Conservation (phyloP, 352 stramenopile genomes). For the Blastocystis sp. region DNA sequence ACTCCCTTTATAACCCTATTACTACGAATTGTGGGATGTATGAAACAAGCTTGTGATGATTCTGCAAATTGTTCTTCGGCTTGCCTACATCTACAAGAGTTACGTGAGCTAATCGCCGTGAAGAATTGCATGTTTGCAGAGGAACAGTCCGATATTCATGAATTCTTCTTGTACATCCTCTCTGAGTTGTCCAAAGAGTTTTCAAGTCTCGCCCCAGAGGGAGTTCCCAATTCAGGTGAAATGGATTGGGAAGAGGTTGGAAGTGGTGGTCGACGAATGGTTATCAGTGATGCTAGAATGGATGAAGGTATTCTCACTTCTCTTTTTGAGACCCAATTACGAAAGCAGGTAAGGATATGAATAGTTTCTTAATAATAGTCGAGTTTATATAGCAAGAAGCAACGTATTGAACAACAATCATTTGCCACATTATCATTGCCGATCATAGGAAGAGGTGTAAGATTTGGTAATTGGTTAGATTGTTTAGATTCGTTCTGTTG, state of each 20-base stretch:
- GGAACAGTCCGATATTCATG: slow-evolving; percentile 47
- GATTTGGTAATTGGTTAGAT: no score
- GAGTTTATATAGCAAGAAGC: background rate
- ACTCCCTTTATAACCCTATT: slow-evolving; percentile 48
- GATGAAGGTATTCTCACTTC: slow-evolving; percentile 10
- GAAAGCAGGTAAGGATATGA: background rate
- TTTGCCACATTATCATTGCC: slow-evolving; percentile 37
- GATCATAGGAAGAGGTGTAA: background rate
- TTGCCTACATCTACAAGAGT: slow-evolving; percentile 8
- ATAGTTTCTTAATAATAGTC: background rate
- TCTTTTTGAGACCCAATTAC: slow-evolving; percentile 27
- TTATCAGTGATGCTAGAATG: background rate
- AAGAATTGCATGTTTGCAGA: slow-evolving; percentile 54
- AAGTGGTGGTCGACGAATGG: background rate
- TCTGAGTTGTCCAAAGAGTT: slow-evolving; percentile 14
- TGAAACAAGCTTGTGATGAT: background rate
- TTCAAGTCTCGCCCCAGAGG: background rate
- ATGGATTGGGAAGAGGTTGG: slow-evolving; percentile 23
- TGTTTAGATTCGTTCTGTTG: slow-evolving; percentile 55
- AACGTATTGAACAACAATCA: slow-evolving; percentile 24
- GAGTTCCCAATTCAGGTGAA: background rate
- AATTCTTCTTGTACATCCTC: slow-evolving; percentile 53
- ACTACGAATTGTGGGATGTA: background rate
- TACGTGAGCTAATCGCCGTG: slow-evolving; percentile 31
- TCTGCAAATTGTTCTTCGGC: background rate